These are phyloP conservation scores for Phytopythium cucurbitacearum DNA, from an alignment of 352 stramenopile species.

Conservation along the genomic window DNA sequence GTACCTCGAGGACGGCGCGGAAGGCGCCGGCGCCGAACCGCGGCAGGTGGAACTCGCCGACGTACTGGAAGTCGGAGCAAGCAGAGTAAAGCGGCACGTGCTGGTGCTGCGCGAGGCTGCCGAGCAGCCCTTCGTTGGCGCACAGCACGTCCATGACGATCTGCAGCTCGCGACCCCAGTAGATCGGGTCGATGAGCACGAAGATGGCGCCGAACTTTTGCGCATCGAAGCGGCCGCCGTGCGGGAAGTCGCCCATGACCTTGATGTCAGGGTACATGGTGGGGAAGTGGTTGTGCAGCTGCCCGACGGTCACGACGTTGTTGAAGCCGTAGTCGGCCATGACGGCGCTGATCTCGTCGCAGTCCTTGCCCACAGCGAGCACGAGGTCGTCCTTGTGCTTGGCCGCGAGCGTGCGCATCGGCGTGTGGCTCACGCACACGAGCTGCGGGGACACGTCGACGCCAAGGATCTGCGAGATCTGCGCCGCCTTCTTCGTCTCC, in stretches of 20 bases:
- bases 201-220: conserved; percentile 63
- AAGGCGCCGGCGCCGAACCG: conserved; percentile 80
- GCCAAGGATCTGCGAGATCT: conserved; percentile 68
- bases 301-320: conserved; percentile 73
- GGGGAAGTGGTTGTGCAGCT: conserved; percentile 76
- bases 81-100: conserved; percentile 78
- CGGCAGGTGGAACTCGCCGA: conserved; percentile 79
- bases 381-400: conserved; percentile 74
- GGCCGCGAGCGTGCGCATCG: conserved; percentile 61
- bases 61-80: conserved; percentile 87
- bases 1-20: conserved; percentile 59
- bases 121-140: conserved; percentile 46
- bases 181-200: conserved; percentile 75
- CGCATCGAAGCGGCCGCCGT: conserved; percentile 47
- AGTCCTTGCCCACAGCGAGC: conserved; percentile 77
- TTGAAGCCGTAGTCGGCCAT: conserved; percentile 82
- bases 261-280: conserved; percentile 81
- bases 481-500: conserved; percentile 67
- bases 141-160: conserved; percentile 74
- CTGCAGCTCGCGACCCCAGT: conserved; percentile 73
- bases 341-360: conserved; percentile 47
- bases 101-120: conserved; percentile 38
- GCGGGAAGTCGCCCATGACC: conserved; percentile 23
- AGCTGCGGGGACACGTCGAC: conserved; percentile 37
- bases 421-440: conserved; percentile 80